Percentiles rank a stretch among this genome's conserved stretches.
phyloP scores from a whole-genome alignment of 2,329 filamentous ascomycete genomes.

The Neocatenulostroma microsporum region DNA sequence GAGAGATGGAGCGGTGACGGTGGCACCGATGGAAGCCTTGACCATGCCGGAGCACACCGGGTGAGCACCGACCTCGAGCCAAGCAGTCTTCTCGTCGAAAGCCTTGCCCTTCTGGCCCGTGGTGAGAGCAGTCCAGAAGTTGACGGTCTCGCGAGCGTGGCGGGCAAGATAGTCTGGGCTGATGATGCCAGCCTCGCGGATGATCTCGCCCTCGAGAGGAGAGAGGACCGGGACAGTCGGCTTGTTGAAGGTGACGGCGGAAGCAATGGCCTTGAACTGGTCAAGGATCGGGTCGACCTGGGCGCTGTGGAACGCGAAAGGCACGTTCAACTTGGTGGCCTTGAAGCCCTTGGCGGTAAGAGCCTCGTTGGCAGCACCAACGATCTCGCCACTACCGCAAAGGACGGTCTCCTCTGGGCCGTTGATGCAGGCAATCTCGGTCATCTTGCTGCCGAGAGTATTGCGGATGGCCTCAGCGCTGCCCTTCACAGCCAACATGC shows the following conservation, averaged over 20 bases:
- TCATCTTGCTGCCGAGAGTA: slow-evolving; percentile 43
- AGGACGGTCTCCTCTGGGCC: slow-evolving; percentile 67
- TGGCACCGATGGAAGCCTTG: slow-evolving; percentile 54
- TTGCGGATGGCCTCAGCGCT: slow-evolving; percentile 46
- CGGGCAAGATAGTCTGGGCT: slow-evolving; percentile 56
- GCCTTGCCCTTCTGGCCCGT: slow-evolving; percentile 51
- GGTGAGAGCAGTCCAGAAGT: slow-evolving; percentile 58
- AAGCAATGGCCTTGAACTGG: slow-evolving; percentile 50
- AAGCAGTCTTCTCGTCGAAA: slow-evolving; percentile 59
- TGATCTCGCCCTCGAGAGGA: slow-evolving; percentile 54
- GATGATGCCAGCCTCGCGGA: slow-evolving; percentile 51
- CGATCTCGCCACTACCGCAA: slow-evolving; percentile 53
- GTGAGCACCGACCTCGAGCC: slow-evolving; percentile 68
- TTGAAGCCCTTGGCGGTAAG: slow-evolving; percentile 51
- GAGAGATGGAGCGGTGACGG: slow-evolving; percentile 52
- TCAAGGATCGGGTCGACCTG: slow-evolving; percentile 58
- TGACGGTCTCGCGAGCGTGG: slow-evolving; percentile 60
- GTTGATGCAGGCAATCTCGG: slow-evolving; percentile 65
- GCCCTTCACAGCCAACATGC: slow-evolving; percentile 55
- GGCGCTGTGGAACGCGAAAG: slow-evolving; percentile 60
- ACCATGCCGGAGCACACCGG: slow-evolving; percentile 62
- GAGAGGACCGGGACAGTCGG: slow-evolving; percentile 59
- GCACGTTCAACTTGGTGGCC: slow-evolving; percentile 55
- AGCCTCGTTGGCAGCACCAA: slow-evolving; percentile 45
- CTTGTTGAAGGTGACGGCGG: slow-evolving; percentile 48